These are phyloP conservation scores for Trichoderma sp. DNA, from an alignment of 2,329 filamentous ascomycete species.

Conservation along the genomic window DNA sequence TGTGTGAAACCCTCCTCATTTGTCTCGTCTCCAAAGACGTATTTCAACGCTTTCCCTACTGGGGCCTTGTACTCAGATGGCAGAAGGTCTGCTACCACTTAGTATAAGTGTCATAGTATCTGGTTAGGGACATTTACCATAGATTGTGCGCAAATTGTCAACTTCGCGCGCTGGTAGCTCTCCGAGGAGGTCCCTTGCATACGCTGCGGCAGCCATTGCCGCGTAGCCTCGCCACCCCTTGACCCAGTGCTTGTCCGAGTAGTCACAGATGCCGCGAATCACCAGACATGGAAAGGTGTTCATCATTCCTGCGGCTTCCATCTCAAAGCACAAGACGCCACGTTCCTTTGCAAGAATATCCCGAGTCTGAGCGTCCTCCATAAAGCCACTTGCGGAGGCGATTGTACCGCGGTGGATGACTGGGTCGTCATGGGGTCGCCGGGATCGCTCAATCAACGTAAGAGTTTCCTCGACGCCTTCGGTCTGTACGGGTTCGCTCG, in stretches of 20 bases:
- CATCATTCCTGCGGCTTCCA: constrained; percentile 31
- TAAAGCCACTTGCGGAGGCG: not conserved
- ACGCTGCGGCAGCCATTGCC: not conserved
- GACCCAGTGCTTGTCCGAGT: not conserved
- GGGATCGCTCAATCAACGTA: too few relatives aligned
- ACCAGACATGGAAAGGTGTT: not conserved
- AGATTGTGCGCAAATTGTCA: not conserved
- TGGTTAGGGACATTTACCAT: not conserved
- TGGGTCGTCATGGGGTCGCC: not conserved
- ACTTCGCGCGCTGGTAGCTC: rapidly evolving
- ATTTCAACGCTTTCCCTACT: not conserved
- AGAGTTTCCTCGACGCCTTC: too few relatives aligned
- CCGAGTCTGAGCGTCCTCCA: not conserved
- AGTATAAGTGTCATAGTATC: not conserved
- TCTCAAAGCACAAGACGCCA: not conserved
- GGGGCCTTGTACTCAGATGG: not conserved
- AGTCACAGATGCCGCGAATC: not conserved
- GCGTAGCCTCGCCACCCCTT: not conserved
- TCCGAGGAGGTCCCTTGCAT: not conserved
- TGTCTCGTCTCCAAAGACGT: not conserved
- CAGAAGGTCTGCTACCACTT: not conserved
- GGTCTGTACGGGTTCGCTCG: not conserved
- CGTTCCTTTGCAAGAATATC: not conserved
- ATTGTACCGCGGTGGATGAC: not conserved
- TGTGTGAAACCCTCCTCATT: not conserved